Evolutionary conservation across 2,329 filamentous ascomycete species (phyloP), one percentile per base, ranked within the genome.

Genomic region (Cladobotryum protrusum): DNA sequence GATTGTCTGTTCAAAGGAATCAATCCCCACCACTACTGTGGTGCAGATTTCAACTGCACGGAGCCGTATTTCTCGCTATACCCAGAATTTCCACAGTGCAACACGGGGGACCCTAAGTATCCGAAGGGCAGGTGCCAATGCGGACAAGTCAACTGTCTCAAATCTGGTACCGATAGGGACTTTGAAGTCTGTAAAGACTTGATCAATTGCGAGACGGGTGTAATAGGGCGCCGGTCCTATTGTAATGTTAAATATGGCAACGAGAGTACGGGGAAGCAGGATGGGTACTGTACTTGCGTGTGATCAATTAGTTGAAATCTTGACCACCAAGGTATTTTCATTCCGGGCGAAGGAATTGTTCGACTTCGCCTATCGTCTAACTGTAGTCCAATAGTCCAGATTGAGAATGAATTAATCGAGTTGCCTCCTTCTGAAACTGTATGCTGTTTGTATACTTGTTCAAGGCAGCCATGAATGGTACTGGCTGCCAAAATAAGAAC

Each of bases 241-340:
- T 52, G 49, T 20, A 41, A 42, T 34, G 29, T 35, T 18, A 50
- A 52, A 33, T 46, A 52, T 35, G 34, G 40, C 4, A 20, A 17
- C 24, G 44, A 45, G 5, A 36, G 34, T 11, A 39, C 15, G 12
- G 34, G 49, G 14, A 8, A 11, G 11, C 20, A 29, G 1, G 53
- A 54, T 40, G 55, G 52, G 12, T 56, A 54, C 33, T 56, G 47
- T n/a, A 52, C 43, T 4, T 56, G 55, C 5, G 46, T 41, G 39
- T 29, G 24, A 29, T n/a, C n/a, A n/a, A n/a, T 29, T 29, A 29
- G 24, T 29, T 9, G 24, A 29, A 29, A 29, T 29, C 24, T 29
- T 29, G 24, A 29, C 24, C 6, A 9, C 24, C 7, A 29, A 29
- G 7, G 24, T 5, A 8, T 29, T 29, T 29, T 8, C 24, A 8